Conservation (phyloP, 2,329 filamentous ascomycete species). For the Fusarium aywerte region DNA sequence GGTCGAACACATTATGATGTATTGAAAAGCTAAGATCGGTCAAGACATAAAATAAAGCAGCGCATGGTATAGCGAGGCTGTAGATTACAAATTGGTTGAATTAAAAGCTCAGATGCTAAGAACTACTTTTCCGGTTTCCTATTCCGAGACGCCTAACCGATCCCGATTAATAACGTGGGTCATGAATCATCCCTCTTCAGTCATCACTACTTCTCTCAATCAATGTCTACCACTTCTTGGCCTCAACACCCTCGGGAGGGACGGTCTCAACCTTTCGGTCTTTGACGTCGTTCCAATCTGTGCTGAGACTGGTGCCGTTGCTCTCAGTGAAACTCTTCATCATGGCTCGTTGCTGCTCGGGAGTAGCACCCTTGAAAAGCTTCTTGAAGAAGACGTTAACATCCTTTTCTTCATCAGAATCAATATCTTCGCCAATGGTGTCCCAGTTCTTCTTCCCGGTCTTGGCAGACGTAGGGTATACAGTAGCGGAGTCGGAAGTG, state of each 20-base stretch:
- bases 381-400: constrained; percentile 91
- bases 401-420: constrained; percentile 69
- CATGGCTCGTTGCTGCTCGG: constrained; percentile 91
- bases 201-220: neutral
- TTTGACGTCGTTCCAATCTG: constrained; percentile 87
- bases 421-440: constrained; percentile 68
- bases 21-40: constrained; percentile 21
- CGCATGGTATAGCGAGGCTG: constrained; percentile 15
- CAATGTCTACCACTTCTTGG: constrained; percentile 71
- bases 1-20: constrained; percentile 31
- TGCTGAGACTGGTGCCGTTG: constrained; percentile 91
- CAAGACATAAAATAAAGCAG: constrained; percentile 18
- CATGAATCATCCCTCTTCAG: constrained; percentile 9
- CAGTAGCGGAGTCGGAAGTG: constrained; percentile 53
- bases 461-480: constrained; percentile 88
- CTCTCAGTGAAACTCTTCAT: constrained; percentile 97
- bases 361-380: constrained; percentile 79
- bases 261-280: constrained; percentile 75
- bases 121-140: constrained; percentile 19
- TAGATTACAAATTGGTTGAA: constrained; percentile 5
- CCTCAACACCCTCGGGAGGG: constrained; percentile 81
- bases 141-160: constrained; percentile 35
- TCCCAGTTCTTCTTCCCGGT: constrained; percentile 93
- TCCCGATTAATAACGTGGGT: constrained; percentile 3
- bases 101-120: constrained; percentile 1